A percentile compares a stretch with the other conserved stretches of the same genome.
Evolutionary conservation across 2,329 filamentous ascomycete genomes (phyloP).

Genomic region (Trichoderma polysporum): DNA sequence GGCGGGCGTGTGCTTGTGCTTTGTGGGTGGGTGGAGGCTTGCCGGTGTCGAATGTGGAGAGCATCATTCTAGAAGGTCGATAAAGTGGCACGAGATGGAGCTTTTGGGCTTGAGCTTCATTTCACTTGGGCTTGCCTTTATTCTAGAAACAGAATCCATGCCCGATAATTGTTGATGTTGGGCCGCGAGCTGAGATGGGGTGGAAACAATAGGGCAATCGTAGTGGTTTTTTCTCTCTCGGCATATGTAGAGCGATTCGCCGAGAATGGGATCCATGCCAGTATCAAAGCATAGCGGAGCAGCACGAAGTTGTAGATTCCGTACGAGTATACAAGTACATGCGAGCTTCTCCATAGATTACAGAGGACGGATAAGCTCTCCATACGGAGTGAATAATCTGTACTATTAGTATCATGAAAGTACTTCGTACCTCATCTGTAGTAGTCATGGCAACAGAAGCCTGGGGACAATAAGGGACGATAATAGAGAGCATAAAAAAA

Average conservation of each 20-base stretch:
- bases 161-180: neutral
- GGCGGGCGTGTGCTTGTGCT: neutral
- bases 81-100: slow-evolving; percentile 14
- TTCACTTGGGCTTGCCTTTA: neutral
- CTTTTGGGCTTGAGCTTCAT: slow-evolving; percentile 5
- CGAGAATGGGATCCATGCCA: neutral
- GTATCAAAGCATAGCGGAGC: neutral
- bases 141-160: neutral
- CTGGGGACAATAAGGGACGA: neutral
- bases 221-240: neutral
- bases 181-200: neutral
- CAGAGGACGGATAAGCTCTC: too few species aligned
- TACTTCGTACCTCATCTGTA: too few species aligned
- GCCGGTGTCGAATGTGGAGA: slow-evolving; percentile 18
- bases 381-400: neutral
- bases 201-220: neutral
- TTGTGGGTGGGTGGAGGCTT: slow-evolving; percentile 11
- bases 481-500: neutral
- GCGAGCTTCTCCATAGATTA: too few species aligned
- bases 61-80: slow-evolving; percentile 24
- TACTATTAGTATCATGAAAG: neutral
- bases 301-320: neutral
- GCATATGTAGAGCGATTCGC: neutral
- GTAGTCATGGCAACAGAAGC: neutral
- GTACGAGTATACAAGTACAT: too few species aligned